Evolutionary conservation across 257 asterid species (phyloP).

Genomic region (Paulownia fortunei): DNA sequence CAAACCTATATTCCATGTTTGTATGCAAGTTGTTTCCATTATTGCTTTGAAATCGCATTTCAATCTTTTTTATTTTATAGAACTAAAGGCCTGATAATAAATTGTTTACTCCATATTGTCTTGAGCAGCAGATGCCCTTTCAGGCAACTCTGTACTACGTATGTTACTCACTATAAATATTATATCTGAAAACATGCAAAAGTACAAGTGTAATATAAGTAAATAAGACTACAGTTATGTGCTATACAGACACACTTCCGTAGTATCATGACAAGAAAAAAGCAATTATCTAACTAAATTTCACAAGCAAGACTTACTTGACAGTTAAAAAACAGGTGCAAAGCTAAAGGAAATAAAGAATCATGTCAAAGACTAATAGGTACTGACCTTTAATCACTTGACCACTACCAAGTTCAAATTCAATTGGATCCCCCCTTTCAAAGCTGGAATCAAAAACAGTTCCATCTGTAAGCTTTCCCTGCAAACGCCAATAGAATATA

Average conservation of each 20-base stretch:
- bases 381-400: constrained; percentile 92
- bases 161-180: not conserved
- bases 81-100: not conserved
- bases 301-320: not conserved
- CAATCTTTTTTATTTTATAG: not conserved
- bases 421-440: constrained; percentile 95
- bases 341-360: constrained; percentile 9
- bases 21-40: not conserved
- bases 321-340: not conserved
- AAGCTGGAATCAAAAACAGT: constrained; percentile 96
- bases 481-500: constrained; percentile 33
- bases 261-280: not conserved
- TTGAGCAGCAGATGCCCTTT: not conserved
- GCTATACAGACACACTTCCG: not conserved
- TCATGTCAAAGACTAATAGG: not conserved
- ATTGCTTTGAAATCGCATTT: not conserved
- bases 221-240: not conserved
- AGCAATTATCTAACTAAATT: not conserved
- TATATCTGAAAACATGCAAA: not conserved
- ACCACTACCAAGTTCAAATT: constrained; percentile 90
- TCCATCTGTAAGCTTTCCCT: constrained; percentile 99
- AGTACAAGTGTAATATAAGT: not conserved
- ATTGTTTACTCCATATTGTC: not conserved
- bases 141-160: not conserved
- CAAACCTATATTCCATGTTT: not conserved